Base-by-base conservation (phyloP, 306 rosid species). In the Gillenia trifoliata region DNA sequence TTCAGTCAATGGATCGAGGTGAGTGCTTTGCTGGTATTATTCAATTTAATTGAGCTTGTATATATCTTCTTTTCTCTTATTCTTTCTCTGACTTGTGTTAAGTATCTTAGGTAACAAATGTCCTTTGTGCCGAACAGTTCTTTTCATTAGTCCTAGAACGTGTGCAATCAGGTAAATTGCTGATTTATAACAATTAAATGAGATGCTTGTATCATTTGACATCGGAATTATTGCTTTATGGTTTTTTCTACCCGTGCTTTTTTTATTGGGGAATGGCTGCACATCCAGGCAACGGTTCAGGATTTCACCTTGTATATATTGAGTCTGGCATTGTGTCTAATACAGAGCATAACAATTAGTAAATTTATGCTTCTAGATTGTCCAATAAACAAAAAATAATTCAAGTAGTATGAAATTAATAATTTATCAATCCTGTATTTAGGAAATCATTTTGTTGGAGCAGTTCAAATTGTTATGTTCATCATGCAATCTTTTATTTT, bases 91-190 rank as follows among this genome's bases (percentile, higher is more conserved):
- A 76, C 70, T 72, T 78, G 61, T 81, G 69, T 47, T 81, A 73
- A 54, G 40, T 82, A 72, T 88, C 73, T 43, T 86, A 95, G 99
- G 97, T 77, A 95, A 95, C 87, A 95, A 89, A 86, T 95, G 99
- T 82, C 99, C 99, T 50, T 80, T 95, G 87, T 95, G 99, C 90
- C 89, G 99, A 82, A 92, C 96, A 23, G 95, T 94, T 82, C 93
- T 95, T 80, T 90, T 95, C 79, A 79, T 95, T 77, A 87, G 88
- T 86, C 92, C 99, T 45, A 89, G 91, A 86, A 82, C 96, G 1
- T 89, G 96, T 85, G 86, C 92, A 19, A 77, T 89, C 84, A 95
- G 99, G 99, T 90, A 71, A 85, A 85, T 78, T 69, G 54, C 56
- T 71, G 41, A 16, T 52, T 19, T 40, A 31, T 71, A 63, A 17